phyloP scores from a whole-genome alignment of 495 filamentous ascomycete species.

The Bathelium albidoporum region DNA sequence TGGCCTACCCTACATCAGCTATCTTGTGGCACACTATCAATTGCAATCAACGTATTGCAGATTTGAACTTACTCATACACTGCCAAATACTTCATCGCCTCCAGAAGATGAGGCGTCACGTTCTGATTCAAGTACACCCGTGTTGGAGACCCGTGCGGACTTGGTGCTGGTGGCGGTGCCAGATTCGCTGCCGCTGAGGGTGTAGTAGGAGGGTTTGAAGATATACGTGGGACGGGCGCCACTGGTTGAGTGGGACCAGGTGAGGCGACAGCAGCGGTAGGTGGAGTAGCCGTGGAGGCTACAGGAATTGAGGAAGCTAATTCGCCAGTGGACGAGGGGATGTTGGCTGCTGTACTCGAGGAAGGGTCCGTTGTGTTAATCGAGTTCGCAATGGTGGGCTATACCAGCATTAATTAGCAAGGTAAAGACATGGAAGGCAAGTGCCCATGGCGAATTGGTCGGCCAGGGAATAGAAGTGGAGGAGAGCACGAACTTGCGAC shows the following conservation, averaged over 20 bases:
- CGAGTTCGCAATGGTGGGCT: not conserved
- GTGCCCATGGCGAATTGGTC: too few species aligned
- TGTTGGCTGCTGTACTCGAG: not conserved
- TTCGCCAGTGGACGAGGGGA: not conserved
- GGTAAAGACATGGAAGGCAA: not conserved
- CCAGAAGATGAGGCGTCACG: constrained; percentile 71
- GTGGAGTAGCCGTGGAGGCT: not conserved
- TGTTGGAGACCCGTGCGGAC: constrained; percentile 69
- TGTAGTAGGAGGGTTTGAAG: constrained; percentile 19
- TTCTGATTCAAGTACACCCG: constrained; percentile 84
- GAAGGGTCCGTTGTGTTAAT: not conserved
- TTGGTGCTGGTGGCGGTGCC: constrained; percentile 28
- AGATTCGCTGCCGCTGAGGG: constrained; percentile 32
- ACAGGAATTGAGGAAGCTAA: not conserved
- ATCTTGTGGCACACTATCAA: too few species aligned
- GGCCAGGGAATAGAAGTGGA: not conserved
- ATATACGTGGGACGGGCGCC: not conserved
- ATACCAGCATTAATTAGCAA: not conserved
- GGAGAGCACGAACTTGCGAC: not conserved
- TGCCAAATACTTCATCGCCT: constrained; percentile 85
- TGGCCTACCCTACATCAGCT: constrained; percentile 41
- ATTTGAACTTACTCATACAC: constrained; percentile 56
- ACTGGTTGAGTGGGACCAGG: not conserved
- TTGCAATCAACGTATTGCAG: too few species aligned
- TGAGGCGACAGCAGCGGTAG: not conserved